Evolutionary conservation across 352 stramenopile species (phyloP), one percentile per base, ranked within the genome.

Genomic region (Phytophthora hybrid): DNA sequence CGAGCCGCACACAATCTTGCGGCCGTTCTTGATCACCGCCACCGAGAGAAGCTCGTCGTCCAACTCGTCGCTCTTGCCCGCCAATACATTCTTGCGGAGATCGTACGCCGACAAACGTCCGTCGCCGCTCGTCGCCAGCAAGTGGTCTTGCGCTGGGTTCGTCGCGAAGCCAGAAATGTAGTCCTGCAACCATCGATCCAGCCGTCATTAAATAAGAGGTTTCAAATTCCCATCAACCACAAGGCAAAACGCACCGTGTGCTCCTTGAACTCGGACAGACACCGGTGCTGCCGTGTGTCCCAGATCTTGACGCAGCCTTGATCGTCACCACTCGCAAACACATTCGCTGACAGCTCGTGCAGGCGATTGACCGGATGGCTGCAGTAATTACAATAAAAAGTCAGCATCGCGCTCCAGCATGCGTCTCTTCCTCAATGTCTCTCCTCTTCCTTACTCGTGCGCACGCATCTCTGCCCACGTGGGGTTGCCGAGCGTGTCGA

Each of bases 1-100:
- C 39, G 93, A 98, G 52, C 97, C 97, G 70, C 93, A 98, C 8
- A 99, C 85, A 44, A 99, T 82, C 73, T 99, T 99, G 54, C 87
- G 85, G 31, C 95, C 96, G 69, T 97, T 89, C 83, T 95, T 96
- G 52, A 95, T 92, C 39, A 95, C 89, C 14, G 71, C 73, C 39
- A 93, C 80, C 1, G 79, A 93, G 26, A 93, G 78, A 49, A 95
- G 59, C 66, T 96, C 89, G 68, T 96, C 89, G 41, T 96, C 88
- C 37, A 96, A 67, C 60, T 96, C 89, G 58, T 96, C 89, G 60
- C 89, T 96, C 69, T 95, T 96, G 63, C 88, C 87, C 26, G 79
- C 78, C 52, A 95, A 76, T 19, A 79, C 83, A 57, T 95, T 95
- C 66, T 93, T 93, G 51, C 93, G 88, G 60, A 98, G 71, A 74